These are phyloP conservation scores for Scopulariopsis brevicaulis DNA, from an alignment of 2,329 filamentous ascomycete genomes.

Conservation along the genomic window DNA sequence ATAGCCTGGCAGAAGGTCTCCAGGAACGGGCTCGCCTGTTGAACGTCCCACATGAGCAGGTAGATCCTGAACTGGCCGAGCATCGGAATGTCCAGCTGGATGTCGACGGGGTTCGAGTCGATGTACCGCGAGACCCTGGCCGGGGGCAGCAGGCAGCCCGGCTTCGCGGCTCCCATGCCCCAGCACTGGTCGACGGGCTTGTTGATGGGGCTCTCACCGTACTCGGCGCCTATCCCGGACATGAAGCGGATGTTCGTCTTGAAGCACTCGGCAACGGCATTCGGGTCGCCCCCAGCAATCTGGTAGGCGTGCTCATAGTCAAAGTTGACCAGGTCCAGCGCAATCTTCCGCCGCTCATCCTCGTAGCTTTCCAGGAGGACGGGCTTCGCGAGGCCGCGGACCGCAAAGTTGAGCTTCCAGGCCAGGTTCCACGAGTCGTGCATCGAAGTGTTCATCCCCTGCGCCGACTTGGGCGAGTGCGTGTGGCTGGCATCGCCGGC, in stretches of 20 bases:
- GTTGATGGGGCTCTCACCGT: constrained; percentile 39
- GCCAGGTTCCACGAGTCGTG: constrained; percentile 50
- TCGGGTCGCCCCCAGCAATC: constrained; percentile 49
- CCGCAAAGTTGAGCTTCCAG: constrained; percentile 39
- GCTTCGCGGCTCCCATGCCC: constrained; percentile 35
- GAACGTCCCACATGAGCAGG: constrained; percentile 54
- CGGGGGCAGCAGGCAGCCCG: constrained; percentile 48
- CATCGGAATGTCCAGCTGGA: constrained; percentile 69
- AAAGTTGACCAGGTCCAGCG: constrained; percentile 46
- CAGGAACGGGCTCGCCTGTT: constrained; percentile 44
- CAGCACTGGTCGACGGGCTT: constrained; percentile 25
- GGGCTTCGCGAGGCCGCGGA: constrained; percentile 42
- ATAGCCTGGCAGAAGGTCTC: constrained; percentile 45
- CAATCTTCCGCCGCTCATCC: constrained; percentile 49
- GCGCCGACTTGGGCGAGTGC: constrained; percentile 60
- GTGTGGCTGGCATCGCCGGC: constrained; percentile 63
- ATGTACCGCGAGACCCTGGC: constrained; percentile 63
- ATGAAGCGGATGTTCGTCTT: constrained; percentile 62
- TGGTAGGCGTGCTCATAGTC: constrained; percentile 46
- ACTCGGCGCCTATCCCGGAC: constrained; percentile 57
- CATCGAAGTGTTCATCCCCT: constrained; percentile 54
- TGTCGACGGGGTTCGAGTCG: constrained; percentile 66
- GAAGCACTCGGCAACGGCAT: constrained; percentile 57
- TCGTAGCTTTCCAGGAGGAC: constrained; percentile 50
- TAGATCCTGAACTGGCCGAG: constrained; percentile 69